Conservation (phyloP, 2,329 filamentous ascomycete genomes). For the Lasiodiplodia sp. region DNA sequence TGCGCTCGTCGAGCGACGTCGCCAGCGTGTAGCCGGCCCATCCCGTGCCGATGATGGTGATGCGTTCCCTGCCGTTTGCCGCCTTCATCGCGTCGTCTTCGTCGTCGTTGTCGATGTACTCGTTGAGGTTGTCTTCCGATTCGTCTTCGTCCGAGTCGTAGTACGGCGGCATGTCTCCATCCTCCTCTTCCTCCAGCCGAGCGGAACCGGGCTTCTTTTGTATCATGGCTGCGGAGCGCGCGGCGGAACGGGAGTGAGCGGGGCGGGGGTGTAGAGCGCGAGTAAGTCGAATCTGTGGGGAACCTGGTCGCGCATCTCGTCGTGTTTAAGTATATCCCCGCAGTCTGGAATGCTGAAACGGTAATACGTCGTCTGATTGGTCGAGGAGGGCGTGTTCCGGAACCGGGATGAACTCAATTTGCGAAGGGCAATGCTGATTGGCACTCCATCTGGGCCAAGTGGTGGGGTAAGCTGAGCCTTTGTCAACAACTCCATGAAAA, state of each 20-base stretch:
- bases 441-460: background rate
- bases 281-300: slow-evolving; percentile 17
- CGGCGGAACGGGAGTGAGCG: background rate
- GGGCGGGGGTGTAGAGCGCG: background rate
- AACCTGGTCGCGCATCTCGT: slow-evolving; percentile 17
- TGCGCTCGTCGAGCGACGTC: slow-evolving; percentile 45
- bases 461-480: slow-evolving; percentile 13
- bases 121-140: background rate
- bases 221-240: slow-evolving; percentile 17
- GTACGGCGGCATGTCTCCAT: background rate
- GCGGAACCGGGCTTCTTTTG: background rate
- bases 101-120: background rate
- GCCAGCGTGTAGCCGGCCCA: slow-evolving; percentile 52
- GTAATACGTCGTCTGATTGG: background rate
- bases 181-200: background rate
- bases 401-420: slow-evolving; percentile 14
- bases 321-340: slow-evolving; percentile 7
- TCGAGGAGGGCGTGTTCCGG: background rate
- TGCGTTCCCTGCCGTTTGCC: slow-evolving; percentile 12
- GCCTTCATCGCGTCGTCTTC: background rate
- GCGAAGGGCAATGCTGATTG: background rate
- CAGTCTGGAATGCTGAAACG: slow-evolving; percentile 14
- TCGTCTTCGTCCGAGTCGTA: background rate
- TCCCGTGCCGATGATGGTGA: slow-evolving; percentile 50
- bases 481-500: background rate